Evolutionary conservation across 768 basidiomycete species (phyloP).

Genomic region (Lentinula raphanica): DNA sequence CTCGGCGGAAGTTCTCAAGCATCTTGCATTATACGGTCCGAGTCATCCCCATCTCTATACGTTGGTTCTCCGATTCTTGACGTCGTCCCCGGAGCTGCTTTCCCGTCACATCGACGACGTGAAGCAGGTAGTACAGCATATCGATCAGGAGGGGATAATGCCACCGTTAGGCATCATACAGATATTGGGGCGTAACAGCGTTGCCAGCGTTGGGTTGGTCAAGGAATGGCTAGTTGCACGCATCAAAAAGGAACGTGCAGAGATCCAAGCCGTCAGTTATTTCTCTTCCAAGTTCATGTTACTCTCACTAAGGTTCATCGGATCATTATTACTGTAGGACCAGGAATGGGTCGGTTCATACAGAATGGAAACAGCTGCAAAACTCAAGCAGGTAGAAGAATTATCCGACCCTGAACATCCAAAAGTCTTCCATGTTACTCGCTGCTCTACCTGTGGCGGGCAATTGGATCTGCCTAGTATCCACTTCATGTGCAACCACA

Average conservation of each 20-base stretch:
- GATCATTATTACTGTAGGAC: conserved; percentile 49
- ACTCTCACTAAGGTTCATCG: not conserved
- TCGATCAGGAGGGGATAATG: conserved; percentile 80
- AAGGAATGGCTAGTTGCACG: conserved; percentile 85
- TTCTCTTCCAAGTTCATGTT: not conserved
- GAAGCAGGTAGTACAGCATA: conserved; percentile 61
- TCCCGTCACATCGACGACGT: conserved; percentile 68
- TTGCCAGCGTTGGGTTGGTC: conserved; percentile 87
- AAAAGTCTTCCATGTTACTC: conserved; percentile 88
- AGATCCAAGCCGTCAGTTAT: conserved; percentile 71
- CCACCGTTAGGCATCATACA: conserved; percentile 88
- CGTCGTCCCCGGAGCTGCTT: conserved; percentile 72
- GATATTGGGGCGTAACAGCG: conserved; percentile 80
- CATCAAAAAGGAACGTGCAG: conserved; percentile 66
- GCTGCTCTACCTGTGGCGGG: conserved; percentile 85
- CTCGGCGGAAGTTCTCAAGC: conserved; percentile 59
- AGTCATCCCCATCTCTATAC: conserved; percentile 75
- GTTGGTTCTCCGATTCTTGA: conserved; percentile 85
- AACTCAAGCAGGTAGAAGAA: conserved; percentile 76
- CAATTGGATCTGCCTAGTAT: conserved; percentile 90
- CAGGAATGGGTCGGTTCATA: conserved; percentile 84
- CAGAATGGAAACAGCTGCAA: conserved; percentile 74
- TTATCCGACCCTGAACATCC: conserved; percentile 76
- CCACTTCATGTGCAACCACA: conserved; percentile 98
- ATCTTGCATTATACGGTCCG: conserved; percentile 69